Conservation (phyloP, 2,329 filamentous ascomycete species). For the Penicillium sp. region DNA sequence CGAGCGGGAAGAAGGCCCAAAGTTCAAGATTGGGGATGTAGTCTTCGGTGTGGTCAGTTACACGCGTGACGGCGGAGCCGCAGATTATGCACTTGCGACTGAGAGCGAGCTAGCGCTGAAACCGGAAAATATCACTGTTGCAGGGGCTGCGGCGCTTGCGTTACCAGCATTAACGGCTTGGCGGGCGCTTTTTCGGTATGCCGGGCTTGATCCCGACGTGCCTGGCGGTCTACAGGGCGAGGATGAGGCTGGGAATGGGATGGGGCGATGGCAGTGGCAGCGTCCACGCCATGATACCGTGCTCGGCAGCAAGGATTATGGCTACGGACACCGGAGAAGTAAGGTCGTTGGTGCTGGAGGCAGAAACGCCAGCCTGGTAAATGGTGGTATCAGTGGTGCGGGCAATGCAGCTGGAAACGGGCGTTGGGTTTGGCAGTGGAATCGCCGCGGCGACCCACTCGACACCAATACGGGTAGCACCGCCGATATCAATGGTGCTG, state of each 20-base stretch:
- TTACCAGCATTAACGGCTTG: conserved; percentile 42
- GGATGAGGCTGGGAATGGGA: background rate
- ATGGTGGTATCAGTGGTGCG: conserved; percentile 4
- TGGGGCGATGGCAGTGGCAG: conserved; percentile 7
- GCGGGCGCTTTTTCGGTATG: conserved; percentile 42
- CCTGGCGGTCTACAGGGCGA: background rate
- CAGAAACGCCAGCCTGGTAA: background rate
- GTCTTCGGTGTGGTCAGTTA: conserved; percentile 42
- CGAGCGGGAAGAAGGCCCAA: conserved; percentile 31
- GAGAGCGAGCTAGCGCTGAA: conserved; percentile 41
- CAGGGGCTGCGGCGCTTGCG: conserved; percentile 39
- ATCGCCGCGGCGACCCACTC: background rate
- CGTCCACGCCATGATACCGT: background rate
- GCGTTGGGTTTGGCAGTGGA: conserved; percentile 10
- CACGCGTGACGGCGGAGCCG: conserved; percentile 41
- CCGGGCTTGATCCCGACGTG: conserved; percentile 29
- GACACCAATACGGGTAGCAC: background rate
- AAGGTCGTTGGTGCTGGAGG: background rate
- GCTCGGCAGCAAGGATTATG: conserved; percentile 1
- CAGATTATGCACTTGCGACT: conserved; percentile 40
- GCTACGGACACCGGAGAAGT: conserved; percentile 6
- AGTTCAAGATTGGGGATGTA: conserved; percentile 41
- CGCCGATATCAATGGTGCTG: background rate
- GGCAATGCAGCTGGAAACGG: conserved; percentile 3
- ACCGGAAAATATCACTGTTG: conserved; percentile 36